Evolutionary conservation across 2,329 filamentous ascomycete species (phyloP).

Genomic region (Malbranchea zuffiana): DNA sequence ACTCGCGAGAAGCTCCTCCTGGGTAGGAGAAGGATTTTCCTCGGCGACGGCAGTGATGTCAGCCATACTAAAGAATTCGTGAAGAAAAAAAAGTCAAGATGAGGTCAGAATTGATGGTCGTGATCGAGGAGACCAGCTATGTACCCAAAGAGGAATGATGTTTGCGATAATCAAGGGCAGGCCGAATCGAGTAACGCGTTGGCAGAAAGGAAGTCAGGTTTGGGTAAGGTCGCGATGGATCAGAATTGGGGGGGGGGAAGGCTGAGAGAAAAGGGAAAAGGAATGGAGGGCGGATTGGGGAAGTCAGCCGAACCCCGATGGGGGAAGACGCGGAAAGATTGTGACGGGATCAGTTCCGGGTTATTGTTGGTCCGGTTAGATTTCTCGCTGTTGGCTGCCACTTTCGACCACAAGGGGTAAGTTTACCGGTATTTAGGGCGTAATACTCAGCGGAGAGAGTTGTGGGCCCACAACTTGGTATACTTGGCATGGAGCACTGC

Average conservation of each 20-base stretch:
- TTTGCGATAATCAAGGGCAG: conserved; percentile 26
- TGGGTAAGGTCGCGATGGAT: conserved; percentile 27
- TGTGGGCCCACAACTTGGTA: too few species aligned
- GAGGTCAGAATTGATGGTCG: conserved; percentile 9
- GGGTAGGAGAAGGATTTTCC: conserved; percentile 61
- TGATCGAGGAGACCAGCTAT: conserved; percentile 4
- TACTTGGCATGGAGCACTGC: too few species aligned
- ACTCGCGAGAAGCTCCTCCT: conserved; percentile 53
- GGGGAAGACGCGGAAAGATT: conserved; percentile 18
- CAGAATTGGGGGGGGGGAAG: conserved; percentile 13
- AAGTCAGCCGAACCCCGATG: conserved; percentile 10
- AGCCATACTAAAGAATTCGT: conserved; percentile 46
- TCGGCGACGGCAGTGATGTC: conserved; percentile 71
- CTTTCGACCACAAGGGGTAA: too few species aligned
- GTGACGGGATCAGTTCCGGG: conserved; percentile 9
- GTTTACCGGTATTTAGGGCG: too few species aligned
- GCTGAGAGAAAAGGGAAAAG: conserved; percentile 21
- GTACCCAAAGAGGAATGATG: conserved; percentile 38
- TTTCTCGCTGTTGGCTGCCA: too few species aligned
- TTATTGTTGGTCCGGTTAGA: conserved; percentile 2
- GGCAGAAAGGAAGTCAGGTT: conserved; percentile 30
- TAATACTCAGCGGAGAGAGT: too few species aligned
- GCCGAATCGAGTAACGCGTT: conserved; percentile 40
- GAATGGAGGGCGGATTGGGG: conserved; percentile 9
- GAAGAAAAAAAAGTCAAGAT: conserved; percentile 11